Base-by-base conservation (phyloP, 768 basidiomycete genomes). In the Leccinellum albellum region DNA sequence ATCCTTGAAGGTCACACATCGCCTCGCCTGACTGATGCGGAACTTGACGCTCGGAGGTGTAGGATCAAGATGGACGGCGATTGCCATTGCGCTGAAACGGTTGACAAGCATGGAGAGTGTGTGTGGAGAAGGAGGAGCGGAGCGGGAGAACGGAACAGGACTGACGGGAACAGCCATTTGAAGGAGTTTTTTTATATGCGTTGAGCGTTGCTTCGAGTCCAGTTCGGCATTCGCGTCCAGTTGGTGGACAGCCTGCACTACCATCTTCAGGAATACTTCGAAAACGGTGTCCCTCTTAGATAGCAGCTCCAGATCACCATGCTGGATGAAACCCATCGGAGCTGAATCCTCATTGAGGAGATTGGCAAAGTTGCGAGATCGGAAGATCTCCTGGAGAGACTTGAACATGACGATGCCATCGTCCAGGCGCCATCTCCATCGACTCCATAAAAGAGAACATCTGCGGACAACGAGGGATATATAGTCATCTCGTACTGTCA, bases 61-160 rank as follows among this genome's bases (percentile, higher is more conserved):
- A 0, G 85, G 83, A 47, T 88, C 83, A 46, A 97, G 80, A 62
- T 86, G 80, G 44, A 89, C 78, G 4, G 84, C 85, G 26, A 91
- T 76, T 6, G 87, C 82, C 61, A 89, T 76, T 12, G 89, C 86
- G 50, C 82, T 83, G 64, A 91, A 84, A 9, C 94, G 84, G 70
- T 97, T 97, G 71, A 87, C 84, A 32, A 96, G 76, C 79, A 85
- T 85, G 1, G 91, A 88, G 2, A 89, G 76, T 35, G 89, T 83
- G 32, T 79, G 75, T 3, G 68, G 59, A 0, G 77, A 73, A 0
- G 86, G 84, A 5, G 81, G 82, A 3, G 67, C 73, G 1, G 70
- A 69, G 42, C 82, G 80, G 3, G 80, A 80, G 73, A 88, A 89
- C 1, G 84, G 78, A 7, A 92, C 79, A 3, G 85, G 76, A 24